Evolutionary conservation across 1,139 yeast genomes (phyloP).

Genomic region (Suhomyces chickasaworum): DNA sequence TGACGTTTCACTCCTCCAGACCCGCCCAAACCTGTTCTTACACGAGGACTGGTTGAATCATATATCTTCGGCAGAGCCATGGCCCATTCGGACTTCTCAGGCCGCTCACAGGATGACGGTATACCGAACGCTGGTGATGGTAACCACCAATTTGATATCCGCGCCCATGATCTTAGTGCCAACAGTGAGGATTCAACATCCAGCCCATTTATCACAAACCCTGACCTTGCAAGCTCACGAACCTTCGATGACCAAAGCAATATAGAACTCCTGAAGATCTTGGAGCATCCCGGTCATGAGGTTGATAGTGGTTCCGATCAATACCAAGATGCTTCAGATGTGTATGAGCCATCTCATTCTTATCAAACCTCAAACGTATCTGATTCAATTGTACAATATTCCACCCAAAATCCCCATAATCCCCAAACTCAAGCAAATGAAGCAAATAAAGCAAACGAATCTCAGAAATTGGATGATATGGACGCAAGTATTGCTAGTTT

Average conservation of each 20-base stretch:
- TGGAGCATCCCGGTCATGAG: slow-evolving; percentile 1
- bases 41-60: background rate
- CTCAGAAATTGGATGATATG: slow-evolving; percentile 17
- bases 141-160: background rate
- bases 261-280: slow-evolving; percentile 7
- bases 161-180: background rate
- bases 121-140: background rate
- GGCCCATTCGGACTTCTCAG: background rate
- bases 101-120: background rate
- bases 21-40: background rate
- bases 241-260: slow-evolving; percentile 3
- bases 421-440: too few relatives aligned
- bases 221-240: slow-evolving; percentile 16
- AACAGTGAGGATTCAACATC: slow-evolving; percentile 18
- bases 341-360: slow-evolving; percentile 1
- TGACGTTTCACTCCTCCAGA: background rate
- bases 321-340: slow-evolving; percentile 14
- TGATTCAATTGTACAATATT: background rate
- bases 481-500: slow-evolving; percentile 29
- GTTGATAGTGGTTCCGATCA: slow-evolving; percentile 9
- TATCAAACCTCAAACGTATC: slow-evolving; percentile 8
- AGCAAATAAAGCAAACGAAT: background rate
- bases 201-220: slow-evolving; percentile 37
- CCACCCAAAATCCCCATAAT: background rate
- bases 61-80: background rate